Base-by-base conservation (phyloP, 306 rosid species). In the Nissolia schottii region DNA sequence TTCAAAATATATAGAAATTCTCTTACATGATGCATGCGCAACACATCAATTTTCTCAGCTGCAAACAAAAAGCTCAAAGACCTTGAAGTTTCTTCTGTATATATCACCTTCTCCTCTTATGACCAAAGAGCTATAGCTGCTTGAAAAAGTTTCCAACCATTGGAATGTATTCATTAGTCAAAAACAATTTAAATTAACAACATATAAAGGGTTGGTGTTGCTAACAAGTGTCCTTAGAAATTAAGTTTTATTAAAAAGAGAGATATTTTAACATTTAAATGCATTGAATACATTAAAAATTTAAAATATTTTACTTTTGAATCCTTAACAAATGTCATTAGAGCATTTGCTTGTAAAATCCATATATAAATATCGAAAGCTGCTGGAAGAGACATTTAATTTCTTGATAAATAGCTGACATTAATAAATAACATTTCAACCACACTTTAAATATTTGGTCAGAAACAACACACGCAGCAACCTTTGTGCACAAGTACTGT, bases 391-490 rank as follows among this genome's bases (percentile, higher is more conserved):
- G 53, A 55, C 34, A 32, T 58, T n/a, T n/a, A n/a, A n/a, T n/a
- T 63, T 64, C 11, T 51, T 55, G 54, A 71, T 58, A 72, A 29
- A 40, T 18, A 78, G 12, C 64, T 40, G 64, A 61, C 57, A 68
- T 9, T 58, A 43, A 80, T 62, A 14, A 45, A 71, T 35, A 37
- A 54, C n/a, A n/a, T 62, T 57, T 46, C 49, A 75, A 41, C 79
- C 87, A 83, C 74, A 70, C 63, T 76, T 67, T 3, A 75, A 71
- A 76, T 61, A 61, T 57, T 76, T 81, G 84, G 43, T 43, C 60
- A 67, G 69, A 76, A 79, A 76, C 24, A 20, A 75, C 55, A 79
- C 87, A 83, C 79, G 74, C 86, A 71, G 71, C 54, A 75, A 53
- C 40, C 45, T 59, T 76, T 72, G 23, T 61, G 60, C 77, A n/a